phyloP scores from a whole-genome alignment of 208 protist genomes.

The Acanthamoeba healyi region DNA sequence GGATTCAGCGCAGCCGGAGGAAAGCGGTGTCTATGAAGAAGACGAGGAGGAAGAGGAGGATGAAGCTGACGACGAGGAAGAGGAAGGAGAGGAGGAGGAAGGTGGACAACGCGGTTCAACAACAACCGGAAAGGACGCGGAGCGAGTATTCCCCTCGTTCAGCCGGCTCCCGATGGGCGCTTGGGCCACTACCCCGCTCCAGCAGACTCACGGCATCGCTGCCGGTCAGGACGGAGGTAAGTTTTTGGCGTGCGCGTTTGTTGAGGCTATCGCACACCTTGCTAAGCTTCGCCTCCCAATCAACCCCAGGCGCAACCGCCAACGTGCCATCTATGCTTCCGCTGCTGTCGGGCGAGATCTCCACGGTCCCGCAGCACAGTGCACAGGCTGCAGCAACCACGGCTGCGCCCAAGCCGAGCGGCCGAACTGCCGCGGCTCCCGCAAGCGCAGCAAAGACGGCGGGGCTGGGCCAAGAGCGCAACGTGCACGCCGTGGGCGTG shows the following conservation, averaged over 20 bases:
- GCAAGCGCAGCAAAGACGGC: not conserved
- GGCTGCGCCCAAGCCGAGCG: not conserved
- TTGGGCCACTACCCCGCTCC: not conserved
- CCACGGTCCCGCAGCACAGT: not conserved
- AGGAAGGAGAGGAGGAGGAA: not conserved
- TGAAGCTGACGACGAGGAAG: not conserved
- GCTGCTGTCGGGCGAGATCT: not conserved
- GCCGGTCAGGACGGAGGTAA: not conserved
- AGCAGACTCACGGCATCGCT: not conserved
- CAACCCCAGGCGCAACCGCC: too few relatives aligned
- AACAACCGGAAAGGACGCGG: not conserved
- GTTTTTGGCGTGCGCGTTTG: too few relatives aligned
- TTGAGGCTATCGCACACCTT: too few relatives aligned
- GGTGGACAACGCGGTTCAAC: not conserved
- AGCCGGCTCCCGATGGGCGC: not conserved
- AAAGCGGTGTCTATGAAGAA: not conserved
- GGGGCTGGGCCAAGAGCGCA: slow-evolving; percentile 42
- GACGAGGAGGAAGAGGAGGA: not conserved
- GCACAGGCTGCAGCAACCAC: not conserved
- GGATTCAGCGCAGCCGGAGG: not conserved
- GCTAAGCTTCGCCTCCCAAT: too few relatives aligned
- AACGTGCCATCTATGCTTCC: not conserved
- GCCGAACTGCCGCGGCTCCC: not conserved
- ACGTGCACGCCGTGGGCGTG: slow-evolving; percentile 52
- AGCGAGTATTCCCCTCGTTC: not conserved